Conservation (phyloP, 73 alveolate species). For the Tetrahymena elliotti region DNA sequence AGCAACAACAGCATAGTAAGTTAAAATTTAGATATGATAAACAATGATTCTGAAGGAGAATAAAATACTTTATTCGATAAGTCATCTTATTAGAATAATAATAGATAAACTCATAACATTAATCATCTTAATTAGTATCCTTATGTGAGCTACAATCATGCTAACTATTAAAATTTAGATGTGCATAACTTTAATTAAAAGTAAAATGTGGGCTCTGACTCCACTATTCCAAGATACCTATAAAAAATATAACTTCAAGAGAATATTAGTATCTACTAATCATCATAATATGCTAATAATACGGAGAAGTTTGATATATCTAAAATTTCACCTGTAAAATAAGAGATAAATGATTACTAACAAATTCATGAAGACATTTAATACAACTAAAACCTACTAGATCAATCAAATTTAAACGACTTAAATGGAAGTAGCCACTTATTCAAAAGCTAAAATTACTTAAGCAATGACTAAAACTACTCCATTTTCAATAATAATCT, state of each 20-base stretch:
- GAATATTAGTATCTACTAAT: not conserved
- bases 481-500: not conserved
- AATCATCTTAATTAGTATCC: not conserved
- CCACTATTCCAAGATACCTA: not conserved
- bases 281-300: not conserved
- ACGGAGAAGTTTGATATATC: not conserved
- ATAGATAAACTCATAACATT: not conserved
- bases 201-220: not conserved
- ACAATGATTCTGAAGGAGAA: not conserved
- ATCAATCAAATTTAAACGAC: not conserved
- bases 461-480: not conserved
- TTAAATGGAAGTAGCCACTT: not conserved
- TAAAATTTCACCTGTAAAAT: not conserved
- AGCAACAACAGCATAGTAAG: not conserved
- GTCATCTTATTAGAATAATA: not conserved
- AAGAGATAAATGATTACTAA: not conserved
- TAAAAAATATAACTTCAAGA: not conserved
- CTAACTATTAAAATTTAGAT: not conserved
- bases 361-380: not conserved
- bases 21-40: not conserved
- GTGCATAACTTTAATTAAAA: not conserved
- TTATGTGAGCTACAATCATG: not conserved
- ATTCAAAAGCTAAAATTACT: not conserved
- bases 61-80: not conserved
- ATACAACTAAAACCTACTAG: not conserved